A percentile compares a stretch with the other conserved stretches of the same genome.
Conservation (phyloP, 148 eudicot species). For the Tetragonia tetragonoides region DNA sequence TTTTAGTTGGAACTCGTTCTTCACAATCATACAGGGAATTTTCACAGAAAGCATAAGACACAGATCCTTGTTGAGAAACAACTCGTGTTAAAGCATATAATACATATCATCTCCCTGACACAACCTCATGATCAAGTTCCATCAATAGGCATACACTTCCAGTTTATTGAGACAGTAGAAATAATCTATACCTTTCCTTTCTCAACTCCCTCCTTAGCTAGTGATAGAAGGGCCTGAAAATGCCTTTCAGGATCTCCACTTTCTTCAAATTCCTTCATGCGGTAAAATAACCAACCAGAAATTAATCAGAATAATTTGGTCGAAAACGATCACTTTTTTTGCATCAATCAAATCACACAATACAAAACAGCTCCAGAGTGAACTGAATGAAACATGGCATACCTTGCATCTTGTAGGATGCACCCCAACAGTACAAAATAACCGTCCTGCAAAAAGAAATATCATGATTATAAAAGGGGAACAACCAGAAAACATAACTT, state of each 20-base stretch:
- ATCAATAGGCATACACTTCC: not conserved
- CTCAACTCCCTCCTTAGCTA: slow-evolving; percentile 82
- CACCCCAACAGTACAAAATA: slow-evolving; percentile 97
- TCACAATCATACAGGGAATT: too few species aligned
- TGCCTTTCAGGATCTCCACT: slow-evolving; percentile 93
- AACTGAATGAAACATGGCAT: slow-evolving; percentile 21
- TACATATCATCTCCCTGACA: not conserved
- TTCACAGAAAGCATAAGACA: not conserved
- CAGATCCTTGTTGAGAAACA: not conserved
- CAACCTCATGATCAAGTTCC: not conserved
- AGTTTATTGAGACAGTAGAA: not conserved
- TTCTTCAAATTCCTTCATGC: slow-evolving; percentile 80
- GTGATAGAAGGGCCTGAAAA: slow-evolving; percentile 70
- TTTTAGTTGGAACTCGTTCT: too few species aligned
- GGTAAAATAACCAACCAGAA: not conserved
- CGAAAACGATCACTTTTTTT: not conserved
- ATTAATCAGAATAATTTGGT: not conserved
- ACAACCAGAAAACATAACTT: not conserved
- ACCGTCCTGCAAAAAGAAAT: slow-evolving; percentile 59
- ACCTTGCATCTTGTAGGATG: slow-evolving; percentile 98
- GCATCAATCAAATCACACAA: not conserved
- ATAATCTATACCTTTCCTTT: slow-evolving; percentile 85
- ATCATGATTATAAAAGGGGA: not conserved
- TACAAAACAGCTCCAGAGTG: not conserved
- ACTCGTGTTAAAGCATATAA: not conserved